Evolutionary conservation across 1,284 basidiomycete species (phyloP).

Genomic region (Microbotryomycetes sp.): DNA sequence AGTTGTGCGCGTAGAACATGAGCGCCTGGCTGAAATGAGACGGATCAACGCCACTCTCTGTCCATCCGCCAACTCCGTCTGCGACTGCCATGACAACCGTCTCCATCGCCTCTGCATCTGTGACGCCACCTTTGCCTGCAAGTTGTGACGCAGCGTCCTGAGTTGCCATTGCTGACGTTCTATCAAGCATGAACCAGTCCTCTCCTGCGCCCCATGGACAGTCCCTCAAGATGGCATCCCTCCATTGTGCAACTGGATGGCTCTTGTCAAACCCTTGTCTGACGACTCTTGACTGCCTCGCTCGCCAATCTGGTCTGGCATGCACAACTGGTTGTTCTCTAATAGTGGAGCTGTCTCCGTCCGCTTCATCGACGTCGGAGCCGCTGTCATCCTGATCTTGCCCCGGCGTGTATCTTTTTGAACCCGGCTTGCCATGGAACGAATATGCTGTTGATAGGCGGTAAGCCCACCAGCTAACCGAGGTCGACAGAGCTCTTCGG

Average conservation of each 20-base stretch:
- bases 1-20: conserved; percentile 25
- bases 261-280: conserved; percentile 1
- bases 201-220: conserved; percentile 26
- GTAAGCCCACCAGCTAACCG: not conserved
- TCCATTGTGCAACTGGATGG: conserved; percentile 19
- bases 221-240: conserved; percentile 10
- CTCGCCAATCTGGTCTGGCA: not conserved
- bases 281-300: not conserved
- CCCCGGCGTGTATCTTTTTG: not conserved
- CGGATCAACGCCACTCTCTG: conserved; percentile 72
- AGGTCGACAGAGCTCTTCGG: not conserved
- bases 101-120: conserved; percentile 3
- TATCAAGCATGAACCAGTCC: conserved; percentile 23
- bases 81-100: conserved; percentile 41
- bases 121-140: not conserved
- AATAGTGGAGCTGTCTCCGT: too few species aligned
- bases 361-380: too few species aligned
- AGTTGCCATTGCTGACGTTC: not conserved
- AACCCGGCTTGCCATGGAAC: conserved; percentile 20
- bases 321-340: not conserved
- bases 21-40: conserved; percentile 56
- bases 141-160: not conserved
- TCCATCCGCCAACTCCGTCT: conserved; percentile 66
- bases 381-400: too few species aligned
- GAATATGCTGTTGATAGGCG: conserved; percentile 10